Base-by-base conservation (phyloP, 2,329 filamentous ascomycete genomes). In the Cercospora sp. region DNA sequence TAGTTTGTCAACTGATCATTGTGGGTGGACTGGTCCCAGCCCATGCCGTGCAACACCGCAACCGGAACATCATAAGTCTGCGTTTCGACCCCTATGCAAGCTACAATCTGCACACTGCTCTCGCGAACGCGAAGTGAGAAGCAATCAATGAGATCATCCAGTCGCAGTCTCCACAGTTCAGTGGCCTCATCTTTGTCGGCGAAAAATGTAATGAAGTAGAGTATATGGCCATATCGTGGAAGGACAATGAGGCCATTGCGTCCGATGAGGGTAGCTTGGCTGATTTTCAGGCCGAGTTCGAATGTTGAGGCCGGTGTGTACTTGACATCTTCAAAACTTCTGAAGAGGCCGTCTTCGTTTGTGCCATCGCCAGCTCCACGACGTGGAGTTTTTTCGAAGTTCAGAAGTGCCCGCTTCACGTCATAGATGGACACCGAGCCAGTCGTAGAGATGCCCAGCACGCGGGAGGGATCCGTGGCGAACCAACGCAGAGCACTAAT, bases 171-270 rank as follows among this genome's bases (percentile, higher is more conserved):
- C 69, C 69, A 73, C 13, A 69, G 63, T 55, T 73, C 73, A n/a
- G 69, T 70, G 20, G 63, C 60, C 8, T 57, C 63, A 20, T 69
- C 62, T 6, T 66, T 57, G 7, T 71, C 67, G 10, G 65, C 66
- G 18, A 71, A 69, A 30, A 70, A 72, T 31, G 68, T 69, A 48
- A 73, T 75, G 60, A 75, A 70, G 28, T 66, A 71, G 9, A 75
- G 57, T 13, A 68, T 63, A 55, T 63, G 69, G 16, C 69, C 71
- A 42, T 65, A 30, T 2, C 59, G 63, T 18, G 70, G 67, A n/a
- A 75, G 68, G 6, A 75, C 67, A 30, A 75, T 64, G 20, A 74
- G 31, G 9, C 74, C 75, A 66, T 73, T 64, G 18, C 68, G 68
- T 18, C 75, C 75, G 13, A 77, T 45, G 60, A 71, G 67, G 16